Conservation (phyloP, 306 rosid genomes). For the cucumber (Cucumis sativus) region DNA sequence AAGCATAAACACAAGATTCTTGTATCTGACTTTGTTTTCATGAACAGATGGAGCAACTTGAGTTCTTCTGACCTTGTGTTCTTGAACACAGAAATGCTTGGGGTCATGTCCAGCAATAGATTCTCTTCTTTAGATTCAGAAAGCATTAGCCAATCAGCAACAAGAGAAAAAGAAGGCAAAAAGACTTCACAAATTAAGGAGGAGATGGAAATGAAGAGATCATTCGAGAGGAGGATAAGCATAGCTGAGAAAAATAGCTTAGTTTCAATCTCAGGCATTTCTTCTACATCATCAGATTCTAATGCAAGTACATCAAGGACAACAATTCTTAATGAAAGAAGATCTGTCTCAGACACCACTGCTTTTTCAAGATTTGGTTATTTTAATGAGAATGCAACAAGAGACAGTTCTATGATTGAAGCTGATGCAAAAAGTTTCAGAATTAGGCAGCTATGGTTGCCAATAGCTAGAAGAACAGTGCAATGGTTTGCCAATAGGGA, state of each 20-base stretch:
- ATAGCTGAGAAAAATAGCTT: slow-evolving; percentile 19
- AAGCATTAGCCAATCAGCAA: not conserved
- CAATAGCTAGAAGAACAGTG: slow-evolving; percentile 78
- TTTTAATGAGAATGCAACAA: slow-evolving; percentile 18
- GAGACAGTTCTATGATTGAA: slow-evolving; percentile 27
- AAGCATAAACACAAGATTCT: slow-evolving; percentile 64
- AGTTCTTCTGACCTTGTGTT: slow-evolving; percentile 78
- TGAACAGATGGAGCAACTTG: slow-evolving; percentile 73
- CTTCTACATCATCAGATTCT: slow-evolving; percentile 15
- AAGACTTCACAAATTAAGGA: slow-evolving; percentile 33
- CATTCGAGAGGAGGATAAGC: slow-evolving; percentile 44
- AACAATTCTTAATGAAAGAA: slow-evolving; percentile 14
- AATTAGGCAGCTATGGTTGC: slow-evolving; percentile 62
- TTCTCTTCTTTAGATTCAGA: slow-evolving; percentile 27
- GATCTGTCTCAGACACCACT: slow-evolving; percentile 76
- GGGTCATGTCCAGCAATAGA: slow-evolving; percentile 42
- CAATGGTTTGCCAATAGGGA: slow-evolving; percentile 87
- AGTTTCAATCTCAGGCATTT: slow-evolving; percentile 9
- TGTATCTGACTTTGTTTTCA: slow-evolving; percentile 59
- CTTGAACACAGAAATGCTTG: slow-evolving; percentile 67
- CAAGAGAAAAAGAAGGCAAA: slow-evolving; percentile 14
- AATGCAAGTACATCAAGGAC: slow-evolving; percentile 16
- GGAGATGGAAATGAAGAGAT: slow-evolving; percentile 61
- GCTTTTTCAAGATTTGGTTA: slow-evolving; percentile 49
- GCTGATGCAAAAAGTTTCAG: slow-evolving; percentile 40